phyloP scores from a whole-genome alignment of 495 filamentous ascomycete species.

The Lasiosphaeria hispida region DNA sequence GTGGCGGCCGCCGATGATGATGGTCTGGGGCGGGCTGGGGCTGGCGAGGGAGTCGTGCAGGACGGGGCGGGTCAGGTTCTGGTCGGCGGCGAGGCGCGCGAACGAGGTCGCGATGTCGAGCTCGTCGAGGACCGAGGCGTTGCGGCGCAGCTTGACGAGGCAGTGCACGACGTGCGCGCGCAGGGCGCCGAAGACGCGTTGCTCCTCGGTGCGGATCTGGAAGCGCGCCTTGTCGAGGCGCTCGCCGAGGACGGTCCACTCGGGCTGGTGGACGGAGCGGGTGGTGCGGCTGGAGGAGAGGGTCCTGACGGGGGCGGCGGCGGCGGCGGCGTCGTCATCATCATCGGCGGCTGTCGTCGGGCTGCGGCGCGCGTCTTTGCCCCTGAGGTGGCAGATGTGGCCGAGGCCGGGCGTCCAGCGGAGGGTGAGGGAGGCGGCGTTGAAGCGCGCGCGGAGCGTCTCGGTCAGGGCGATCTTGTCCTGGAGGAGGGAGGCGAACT shows the following conservation, averaged over 20 bases:
- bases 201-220: conserved; percentile 77
- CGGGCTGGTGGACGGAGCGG: conserved; percentile 74
- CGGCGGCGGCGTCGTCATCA: conserved; percentile 24
- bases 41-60: conserved; percentile 53
- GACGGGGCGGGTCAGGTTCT: conserved; percentile 68
- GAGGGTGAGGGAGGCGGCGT: conserved; percentile 63
- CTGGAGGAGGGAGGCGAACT: conserved; percentile 55
- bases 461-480: conserved; percentile 60
- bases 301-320: conserved; percentile 51
- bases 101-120: conserved; percentile 86
- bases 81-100: conserved; percentile 71
- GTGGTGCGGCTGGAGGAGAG: conserved; percentile 80
- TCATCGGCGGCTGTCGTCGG: conserved; percentile 29
- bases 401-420: conserved; percentile 81
- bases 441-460: conserved; percentile 51
- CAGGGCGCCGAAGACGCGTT: conserved; percentile 65
- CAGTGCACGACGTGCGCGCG: conserved; percentile 73
- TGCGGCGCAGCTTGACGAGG: conserved; percentile 78
- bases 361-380: conserved; percentile 58
- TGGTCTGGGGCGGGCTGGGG: conserved; percentile 13
- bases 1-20: conserved; percentile 79
- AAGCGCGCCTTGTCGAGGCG: conserved; percentile 68
- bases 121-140: conserved; percentile 85
- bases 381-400: conserved; percentile 88
- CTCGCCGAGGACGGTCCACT: conserved; percentile 78